Evolutionary conservation across 495 filamentous ascomycete genomes (phyloP).

Genomic region (Penicillium coprophilum): DNA sequence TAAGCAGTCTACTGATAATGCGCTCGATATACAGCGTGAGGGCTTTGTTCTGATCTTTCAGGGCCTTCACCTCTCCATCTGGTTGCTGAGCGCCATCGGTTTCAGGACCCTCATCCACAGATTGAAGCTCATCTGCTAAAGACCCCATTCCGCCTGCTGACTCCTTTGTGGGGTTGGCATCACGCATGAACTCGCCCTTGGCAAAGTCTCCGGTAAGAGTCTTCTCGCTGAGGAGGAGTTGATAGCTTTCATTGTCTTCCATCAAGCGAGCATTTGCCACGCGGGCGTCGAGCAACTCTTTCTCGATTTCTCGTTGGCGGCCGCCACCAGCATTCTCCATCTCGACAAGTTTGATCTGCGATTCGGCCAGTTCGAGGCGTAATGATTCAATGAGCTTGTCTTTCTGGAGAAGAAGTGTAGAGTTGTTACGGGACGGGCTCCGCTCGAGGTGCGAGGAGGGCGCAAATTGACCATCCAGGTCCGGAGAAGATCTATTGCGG

Average conservation of each 20-base stretch:
- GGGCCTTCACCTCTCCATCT: slow-evolving; percentile 74
- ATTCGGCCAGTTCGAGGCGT: slow-evolving; percentile 86
- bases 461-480: slow-evolving; percentile 74
- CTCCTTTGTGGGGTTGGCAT: slow-evolving; percentile 42
- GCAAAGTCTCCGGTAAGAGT: slow-evolving; percentile 92
- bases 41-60: slow-evolving; percentile 95
- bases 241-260: slow-evolving; percentile 98
- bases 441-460: slow-evolving; percentile 79
- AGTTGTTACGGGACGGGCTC: slow-evolving; percentile 80
- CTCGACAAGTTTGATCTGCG: slow-evolving; percentile 93
- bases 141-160: slow-evolving; percentile 51
- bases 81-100: slow-evolving; percentile 62
- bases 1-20: slow-evolving; percentile 90
- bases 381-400: slow-evolving; percentile 93
- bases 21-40: slow-evolving; percentile 96
- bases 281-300: slow-evolving; percentile 79
- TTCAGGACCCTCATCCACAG: slow-evolving; percentile 56
- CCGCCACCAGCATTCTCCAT: slow-evolving; percentile 89
- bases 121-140: slow-evolving; percentile 87
- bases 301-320: slow-evolving; percentile 81
- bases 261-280: slow-evolving; percentile 93
- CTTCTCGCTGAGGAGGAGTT: slow-evolving; percentile 87
- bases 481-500: slow-evolving; percentile 49
- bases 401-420: slow-evolving; percentile 86
- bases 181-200: slow-evolving; percentile 76